Conservation (phyloP, 2,329 filamentous ascomycete genomes). For the Diaporthe citrichinensis region DNA sequence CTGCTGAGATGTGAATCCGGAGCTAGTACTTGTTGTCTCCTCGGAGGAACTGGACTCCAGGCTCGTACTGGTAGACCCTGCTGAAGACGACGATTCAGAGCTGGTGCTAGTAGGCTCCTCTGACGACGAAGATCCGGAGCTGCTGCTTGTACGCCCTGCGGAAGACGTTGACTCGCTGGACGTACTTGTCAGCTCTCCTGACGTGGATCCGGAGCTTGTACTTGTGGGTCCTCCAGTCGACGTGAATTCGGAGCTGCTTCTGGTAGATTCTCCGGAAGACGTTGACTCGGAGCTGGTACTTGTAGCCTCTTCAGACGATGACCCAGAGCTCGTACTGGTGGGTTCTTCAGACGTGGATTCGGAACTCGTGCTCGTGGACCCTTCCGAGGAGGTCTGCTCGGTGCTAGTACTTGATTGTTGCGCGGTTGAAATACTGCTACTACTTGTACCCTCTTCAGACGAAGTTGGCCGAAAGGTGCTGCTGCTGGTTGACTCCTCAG, state of each 20-base stretch:
- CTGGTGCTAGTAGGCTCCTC: background rate
- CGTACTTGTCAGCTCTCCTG: no score
- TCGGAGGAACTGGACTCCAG: background rate
- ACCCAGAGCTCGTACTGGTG: background rate
- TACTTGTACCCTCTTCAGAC: background rate
- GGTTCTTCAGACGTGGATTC: background rate
- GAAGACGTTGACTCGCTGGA: no score
- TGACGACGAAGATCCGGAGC: background rate
- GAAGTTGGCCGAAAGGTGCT: background rate
- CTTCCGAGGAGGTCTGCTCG: background rate
- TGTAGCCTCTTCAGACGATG: no score
- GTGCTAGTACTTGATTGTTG: background rate
- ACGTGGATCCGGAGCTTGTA: no score
- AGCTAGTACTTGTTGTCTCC: background rate
- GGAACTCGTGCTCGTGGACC: background rate
- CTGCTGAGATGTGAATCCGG: background rate
- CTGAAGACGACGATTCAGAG: background rate
- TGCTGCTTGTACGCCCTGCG: background rate
- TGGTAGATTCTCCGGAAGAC: no score
- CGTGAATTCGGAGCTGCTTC: no score
- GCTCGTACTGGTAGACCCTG: background rate
- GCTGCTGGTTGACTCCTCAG: background rate
- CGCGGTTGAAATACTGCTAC: background rate
- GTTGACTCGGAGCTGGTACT: no score
- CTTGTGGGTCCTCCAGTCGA: no score